Conservation (phyloP, 345 rosid genomes). For the Moricandia moricandioides region DNA sequence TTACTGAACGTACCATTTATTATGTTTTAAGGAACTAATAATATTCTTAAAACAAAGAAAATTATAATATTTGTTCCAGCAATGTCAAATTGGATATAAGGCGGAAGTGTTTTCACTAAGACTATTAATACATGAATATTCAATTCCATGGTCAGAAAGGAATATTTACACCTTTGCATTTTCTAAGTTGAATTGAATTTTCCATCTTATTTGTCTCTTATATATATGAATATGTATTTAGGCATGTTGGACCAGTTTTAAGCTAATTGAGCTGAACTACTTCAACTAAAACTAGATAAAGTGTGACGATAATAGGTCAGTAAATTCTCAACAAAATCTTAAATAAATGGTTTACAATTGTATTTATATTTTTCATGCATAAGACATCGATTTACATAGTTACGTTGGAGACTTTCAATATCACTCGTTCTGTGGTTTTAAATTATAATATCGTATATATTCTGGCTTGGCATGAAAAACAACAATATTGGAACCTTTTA, state of each 20-base stretch:
- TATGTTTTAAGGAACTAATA: neutral
- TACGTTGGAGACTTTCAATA: neutral
- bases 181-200: neutral
- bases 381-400: neutral
- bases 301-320: neutral
- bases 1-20: neutral
- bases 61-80: neutral
- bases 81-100: neutral
- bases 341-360: neutral
- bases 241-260: neutral
- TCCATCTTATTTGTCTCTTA: neutral
- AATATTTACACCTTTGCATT: conserved; percentile 1
- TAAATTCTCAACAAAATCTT: neutral
- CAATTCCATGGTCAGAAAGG: conserved; percentile 6
- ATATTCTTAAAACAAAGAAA: neutral
- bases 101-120: neutral
- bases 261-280: neutral
- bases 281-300: neutral
- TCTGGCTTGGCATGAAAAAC: neutral
- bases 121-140: conserved; percentile 7
- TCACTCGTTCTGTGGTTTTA: neutral
- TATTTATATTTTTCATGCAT: neutral
- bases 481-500: neutral
- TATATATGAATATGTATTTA: neutral
- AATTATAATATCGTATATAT: neutral